A percentile compares a stretch with the other conserved stretches of the same genome.
These are phyloP conservation scores for Fagopyrum esculentum DNA, from an alignment of 148 eudicot species.

Conservation along the genomic window DNA sequence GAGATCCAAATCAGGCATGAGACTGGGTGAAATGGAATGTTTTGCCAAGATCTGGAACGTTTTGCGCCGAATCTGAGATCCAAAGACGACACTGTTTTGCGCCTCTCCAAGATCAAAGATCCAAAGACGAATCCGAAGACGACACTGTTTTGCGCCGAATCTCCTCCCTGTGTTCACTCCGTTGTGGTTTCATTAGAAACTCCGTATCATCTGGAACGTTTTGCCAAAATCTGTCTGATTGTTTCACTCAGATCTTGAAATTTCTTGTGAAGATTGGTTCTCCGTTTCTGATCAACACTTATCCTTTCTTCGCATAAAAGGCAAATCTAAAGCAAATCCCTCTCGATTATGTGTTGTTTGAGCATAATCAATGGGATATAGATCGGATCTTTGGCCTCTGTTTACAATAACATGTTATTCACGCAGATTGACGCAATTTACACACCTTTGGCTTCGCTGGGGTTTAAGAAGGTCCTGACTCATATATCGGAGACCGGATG, in stretches of 20 bases:
- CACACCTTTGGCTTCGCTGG: constrained; percentile 10
- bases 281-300: not conserved
- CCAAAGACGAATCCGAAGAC: not conserved
- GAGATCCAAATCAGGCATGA: constrained; percentile 38
- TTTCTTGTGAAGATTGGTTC: constrained; percentile 12
- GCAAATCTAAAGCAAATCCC: constrained; percentile 7
- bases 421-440: constrained; percentile 19
- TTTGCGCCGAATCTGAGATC: too few relatives aligned
- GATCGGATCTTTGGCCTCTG: constrained; percentile 12
- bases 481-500: constrained; percentile 18
- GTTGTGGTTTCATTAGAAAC: not conserved
- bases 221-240: not conserved
- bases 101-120: too few relatives aligned
- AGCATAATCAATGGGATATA: constrained; percentile 11
- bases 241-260: not conserved
- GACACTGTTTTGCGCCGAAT: constrained; percentile 3
- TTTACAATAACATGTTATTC: constrained; percentile 17
- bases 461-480: constrained; percentile 4
- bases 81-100: too few relatives aligned
- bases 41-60: constrained; percentile 8
- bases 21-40: constrained; percentile 62
- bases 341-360: constrained; percentile 13
- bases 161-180: constrained; percentile 12
- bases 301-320: constrained; percentile 19
- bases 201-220: constrained; percentile 15